These are phyloP conservation scores for Eucalyptus albens DNA, from an alignment of 345 rosid species.

Conservation along the genomic window DNA sequence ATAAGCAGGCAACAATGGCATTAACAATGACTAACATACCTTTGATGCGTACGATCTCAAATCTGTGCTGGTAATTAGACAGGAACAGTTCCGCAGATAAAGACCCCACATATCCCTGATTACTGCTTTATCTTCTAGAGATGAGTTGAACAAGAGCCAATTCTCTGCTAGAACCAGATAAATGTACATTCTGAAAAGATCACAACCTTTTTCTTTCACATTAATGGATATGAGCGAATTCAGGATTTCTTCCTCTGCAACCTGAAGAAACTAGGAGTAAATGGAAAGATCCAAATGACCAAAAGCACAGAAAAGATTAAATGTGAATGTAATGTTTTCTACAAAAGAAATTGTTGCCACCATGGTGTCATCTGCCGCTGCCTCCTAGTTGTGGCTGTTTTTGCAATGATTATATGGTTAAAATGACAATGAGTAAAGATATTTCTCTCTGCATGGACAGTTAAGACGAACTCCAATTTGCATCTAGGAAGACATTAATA, in stretches of 20 bases:
- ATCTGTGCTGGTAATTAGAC: slow-evolving; percentile 67
- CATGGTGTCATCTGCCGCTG: neutral
- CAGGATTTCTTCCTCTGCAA: slow-evolving; percentile 42
- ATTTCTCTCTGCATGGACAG: neutral
- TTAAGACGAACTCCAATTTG: neutral
- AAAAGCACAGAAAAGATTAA: neutral
- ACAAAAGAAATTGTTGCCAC: neutral
- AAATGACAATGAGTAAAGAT: neutral
- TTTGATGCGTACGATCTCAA: slow-evolving; percentile 64
- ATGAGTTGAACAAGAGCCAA: slow-evolving; percentile 48
- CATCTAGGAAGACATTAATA: neutral
- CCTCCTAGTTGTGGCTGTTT: neutral
- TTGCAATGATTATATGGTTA: neutral
- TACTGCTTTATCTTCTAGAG: slow-evolving; percentile 34
- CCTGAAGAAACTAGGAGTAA: slow-evolving; percentile 23
- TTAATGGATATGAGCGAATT: slow-evolving; percentile 37
- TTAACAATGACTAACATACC: slow-evolving; percentile 16
- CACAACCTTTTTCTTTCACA: slow-evolving; percentile 45
- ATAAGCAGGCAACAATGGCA: neutral
- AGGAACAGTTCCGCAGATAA: slow-evolving; percentile 60
- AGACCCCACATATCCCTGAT: slow-evolving; percentile 63
- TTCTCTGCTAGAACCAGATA: slow-evolving; percentile 49
- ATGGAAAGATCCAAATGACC: neutral
- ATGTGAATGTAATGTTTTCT: neutral
- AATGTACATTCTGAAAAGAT: slow-evolving; percentile 57